phyloP scores from a whole-genome alignment of 1,284 basidiomycete genomes.

The Porodaedalea pini region DNA sequence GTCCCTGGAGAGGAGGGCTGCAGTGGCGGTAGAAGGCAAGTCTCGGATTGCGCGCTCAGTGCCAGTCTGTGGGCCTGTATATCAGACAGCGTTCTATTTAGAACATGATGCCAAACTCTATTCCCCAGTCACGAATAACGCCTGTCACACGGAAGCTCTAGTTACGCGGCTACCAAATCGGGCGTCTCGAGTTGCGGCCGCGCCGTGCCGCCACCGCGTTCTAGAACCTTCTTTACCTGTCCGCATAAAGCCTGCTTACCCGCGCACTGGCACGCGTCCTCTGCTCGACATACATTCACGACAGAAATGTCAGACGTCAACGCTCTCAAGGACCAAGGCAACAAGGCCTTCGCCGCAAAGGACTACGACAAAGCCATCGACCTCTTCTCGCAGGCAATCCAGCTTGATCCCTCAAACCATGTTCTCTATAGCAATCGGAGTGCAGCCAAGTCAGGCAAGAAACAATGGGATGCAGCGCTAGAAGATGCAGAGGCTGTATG shows the following conservation, averaged over 20 bases:
- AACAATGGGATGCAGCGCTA: slow-evolving; percentile 73
- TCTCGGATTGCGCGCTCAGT: not conserved
- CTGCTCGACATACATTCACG: not conserved
- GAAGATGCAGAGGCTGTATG: slow-evolving; percentile 88
- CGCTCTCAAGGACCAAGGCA: slow-evolving; percentile 87
- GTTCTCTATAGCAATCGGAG: slow-evolving; percentile 94
- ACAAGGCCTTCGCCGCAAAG: slow-evolving; percentile 94
- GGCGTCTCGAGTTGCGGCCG: no score
- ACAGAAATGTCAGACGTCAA: slow-evolving; percentile 24
- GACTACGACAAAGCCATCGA: slow-evolving; percentile 88
- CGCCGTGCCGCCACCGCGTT: not conserved
- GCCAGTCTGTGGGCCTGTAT: not conserved
- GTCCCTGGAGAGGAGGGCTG: not conserved
- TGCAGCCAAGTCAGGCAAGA: slow-evolving; percentile 84
- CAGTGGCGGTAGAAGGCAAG: not conserved
- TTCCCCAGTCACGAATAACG: not conserved
- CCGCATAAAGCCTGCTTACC: not conserved
- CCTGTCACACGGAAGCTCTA: not conserved
- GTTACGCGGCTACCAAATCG: no score
- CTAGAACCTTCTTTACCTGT: slow-evolving; percentile 7
- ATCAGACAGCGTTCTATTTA: not conserved
- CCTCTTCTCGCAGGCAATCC: slow-evolving; percentile 85
- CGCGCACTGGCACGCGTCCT: not conserved
- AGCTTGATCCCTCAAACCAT: slow-evolving; percentile 78
- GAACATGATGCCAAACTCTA: not conserved